phyloP scores from a whole-genome alignment of 768 basidiomycete species.

The Lactifluus piperatus region DNA sequence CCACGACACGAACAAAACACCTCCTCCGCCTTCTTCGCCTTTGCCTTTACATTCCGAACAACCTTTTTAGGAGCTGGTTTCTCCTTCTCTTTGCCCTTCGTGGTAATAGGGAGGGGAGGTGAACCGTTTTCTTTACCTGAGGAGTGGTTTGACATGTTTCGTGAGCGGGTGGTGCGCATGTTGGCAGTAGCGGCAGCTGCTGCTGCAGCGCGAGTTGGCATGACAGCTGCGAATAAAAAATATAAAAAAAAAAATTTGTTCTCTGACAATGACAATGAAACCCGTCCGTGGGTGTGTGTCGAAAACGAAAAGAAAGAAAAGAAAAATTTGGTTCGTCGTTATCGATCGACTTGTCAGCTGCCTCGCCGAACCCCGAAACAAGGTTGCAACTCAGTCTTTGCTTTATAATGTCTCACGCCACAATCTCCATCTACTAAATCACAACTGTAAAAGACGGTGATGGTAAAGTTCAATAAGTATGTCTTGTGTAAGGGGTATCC shows the following conservation, averaged over 20 bases:
- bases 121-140: conserved; percentile 10
- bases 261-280: neutral
- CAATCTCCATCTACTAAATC: neutral
- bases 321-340: neutral
- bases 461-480: too few relatives aligned
- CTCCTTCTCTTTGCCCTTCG: conserved; percentile 17
- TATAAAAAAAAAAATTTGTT: neutral
- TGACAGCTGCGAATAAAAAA: neutral
- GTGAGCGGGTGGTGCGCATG: conserved; percentile 18
- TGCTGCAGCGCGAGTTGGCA: conserved; percentile 12
- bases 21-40: conserved; percentile 16
- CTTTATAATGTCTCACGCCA: conserved; percentile 8
- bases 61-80: conserved; percentile 7
- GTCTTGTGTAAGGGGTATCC: too few relatives aligned
- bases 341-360: conserved; percentile 2
- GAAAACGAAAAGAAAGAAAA: neutral
- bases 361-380: neutral
- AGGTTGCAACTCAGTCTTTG: conserved; percentile 4
- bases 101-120: neutral
- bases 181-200: conserved; percentile 8
- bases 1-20: conserved; percentile 52
- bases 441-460: too few relatives aligned
- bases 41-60: conserved; percentile 13
- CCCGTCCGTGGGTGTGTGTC: neutral
- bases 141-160: neutral